Base-by-base conservation (phyloP, 2,329 filamentous ascomycete species). In the Dactylellina cionopaga region DNA sequence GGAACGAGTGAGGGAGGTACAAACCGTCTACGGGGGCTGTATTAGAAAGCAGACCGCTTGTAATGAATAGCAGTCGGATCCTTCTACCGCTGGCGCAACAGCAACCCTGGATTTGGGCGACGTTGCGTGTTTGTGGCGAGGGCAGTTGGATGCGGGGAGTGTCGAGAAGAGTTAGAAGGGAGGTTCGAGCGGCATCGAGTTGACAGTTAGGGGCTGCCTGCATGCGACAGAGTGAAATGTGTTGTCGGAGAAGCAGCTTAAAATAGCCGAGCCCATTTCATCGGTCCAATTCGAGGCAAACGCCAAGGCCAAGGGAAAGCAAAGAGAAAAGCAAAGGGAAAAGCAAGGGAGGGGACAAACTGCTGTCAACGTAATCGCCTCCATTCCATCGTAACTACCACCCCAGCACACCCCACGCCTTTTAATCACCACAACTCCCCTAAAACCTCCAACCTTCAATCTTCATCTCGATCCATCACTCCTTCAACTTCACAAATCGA, bases 151-250 rank as follows among this genome's bases (percentile, higher is more conserved):
- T 5, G 10, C 24, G 22, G n/a, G 43, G 29, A 9, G 31, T 9
- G 6, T 31, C 5, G 56, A 17, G 27, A 44, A 22, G 22, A 24
- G 56, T 27, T 31, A 31, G 17, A 51, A n/a, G 22, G 29, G 35
- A 44, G 35, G 55, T 60, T 33, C 49, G 33, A 27, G 49, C 49
- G 49, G 49, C 29, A 24, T 54, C 35, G n/a, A n/a, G n/a, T 33
- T 35, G 39, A 33, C 49, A 37, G 35, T 54, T 54, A 35, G n/a
- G 49, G 49, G 46, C 29, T 29, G 7, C 29, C 31, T 54, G 49
- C 49, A 54, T 54, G 49, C 49, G 49, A 37, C 49, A 54, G 56
- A 46, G 54, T 58, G 54, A 62, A 62, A 62, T 62, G 56, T 62
- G 56, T 62, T 62, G 56, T 27, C 49, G 46, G 46, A 51, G 46